Evolutionary conservation across 495 filamentous ascomycete genomes (phyloP), one percentile per base, ranked within the genome.

Genomic region (Penicillium subrubescens): DNA sequence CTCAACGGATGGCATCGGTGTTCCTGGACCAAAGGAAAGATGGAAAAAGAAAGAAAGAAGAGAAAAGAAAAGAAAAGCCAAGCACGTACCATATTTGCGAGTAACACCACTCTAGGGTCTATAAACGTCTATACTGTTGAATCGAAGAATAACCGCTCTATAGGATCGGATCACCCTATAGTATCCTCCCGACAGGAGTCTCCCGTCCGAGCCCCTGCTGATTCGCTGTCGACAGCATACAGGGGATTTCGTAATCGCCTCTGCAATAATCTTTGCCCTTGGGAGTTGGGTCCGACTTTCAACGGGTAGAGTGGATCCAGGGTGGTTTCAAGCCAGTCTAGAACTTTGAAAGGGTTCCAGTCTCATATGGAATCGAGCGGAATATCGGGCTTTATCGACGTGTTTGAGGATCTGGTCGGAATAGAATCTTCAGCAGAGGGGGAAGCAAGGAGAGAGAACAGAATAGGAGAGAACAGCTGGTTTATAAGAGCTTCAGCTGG

Each of bases 1-100:
- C 54, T 3, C 43, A 51, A 15, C 65, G 61, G 60, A 67, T 60
- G 56, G 60, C 60, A 60, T 62, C 55, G 64, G 65, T 59, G 65
- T 63, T 63, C 60, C 65, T 57, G 60, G 34, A 10, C 51, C 29
- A 31, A 2, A 54, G 21, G 27, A 23, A 17, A 54, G 31, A 34
- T n/a, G 29, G 8, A n/a, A 54, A 14, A 8, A 21, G 15, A 54
- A 33, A 23, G 15, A 54, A 54, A 31, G 31, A 33, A 29, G 17
- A 27, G 11, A 31, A n/a, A 31, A 34, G n/a, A 6, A 31, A 56
- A 37, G 21, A 34, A 19, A 21, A 11, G n/a, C 6, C 0, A 12
- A 23, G 48, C 25, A 29, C 48, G 8, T 52, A 52, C 48, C 48
- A 52, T 27, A 27, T 27, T 52, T 17, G 25, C 5, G 25, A 52